phyloP scores from a whole-genome alignment of 345 rosid genomes.

The Mangifera indica region DNA sequence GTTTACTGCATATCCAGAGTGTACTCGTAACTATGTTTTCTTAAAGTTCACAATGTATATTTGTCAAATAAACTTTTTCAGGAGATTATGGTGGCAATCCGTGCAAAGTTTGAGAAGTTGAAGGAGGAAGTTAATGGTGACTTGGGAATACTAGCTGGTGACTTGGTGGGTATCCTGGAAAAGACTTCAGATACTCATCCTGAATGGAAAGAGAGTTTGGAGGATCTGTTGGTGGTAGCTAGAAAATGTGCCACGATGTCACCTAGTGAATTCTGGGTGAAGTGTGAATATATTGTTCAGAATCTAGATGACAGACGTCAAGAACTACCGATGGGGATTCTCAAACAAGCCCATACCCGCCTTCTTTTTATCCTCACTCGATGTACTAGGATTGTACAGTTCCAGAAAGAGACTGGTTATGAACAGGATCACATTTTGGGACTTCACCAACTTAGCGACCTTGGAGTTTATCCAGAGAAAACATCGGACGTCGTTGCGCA shows the following conservation, averaged over 20 bases:
- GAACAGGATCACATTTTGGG: constrained; percentile 75
- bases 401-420: constrained; percentile 87
- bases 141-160: constrained; percentile 86
- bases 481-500: constrained; percentile 56
- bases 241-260: constrained; percentile 79
- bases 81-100: constrained; percentile 84
- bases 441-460: constrained; percentile 83
- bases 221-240: constrained; percentile 83
- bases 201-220: constrained; percentile 70
- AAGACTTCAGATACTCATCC: constrained; percentile 57
- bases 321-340: constrained; percentile 82
- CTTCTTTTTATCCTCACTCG: constrained; percentile 91
- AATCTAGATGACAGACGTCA: constrained; percentile 85
- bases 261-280: constrained; percentile 76
- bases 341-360: constrained; percentile 88
- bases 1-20: background rate
- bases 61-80: constrained; percentile 27
- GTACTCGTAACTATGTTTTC: background rate
- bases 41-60: background rate
- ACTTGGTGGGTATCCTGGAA: constrained; percentile 77
- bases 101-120: constrained; percentile 74
- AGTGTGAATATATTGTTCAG: constrained; percentile 90
- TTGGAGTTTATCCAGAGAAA: constrained; percentile 87
- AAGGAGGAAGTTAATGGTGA: constrained; percentile 94
- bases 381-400: constrained; percentile 94